Evolutionary conservation across 2,329 filamentous ascomycete genomes (phyloP), one percentile per base, ranked within the genome.

Genomic region (Microdochium nivale): DNA sequence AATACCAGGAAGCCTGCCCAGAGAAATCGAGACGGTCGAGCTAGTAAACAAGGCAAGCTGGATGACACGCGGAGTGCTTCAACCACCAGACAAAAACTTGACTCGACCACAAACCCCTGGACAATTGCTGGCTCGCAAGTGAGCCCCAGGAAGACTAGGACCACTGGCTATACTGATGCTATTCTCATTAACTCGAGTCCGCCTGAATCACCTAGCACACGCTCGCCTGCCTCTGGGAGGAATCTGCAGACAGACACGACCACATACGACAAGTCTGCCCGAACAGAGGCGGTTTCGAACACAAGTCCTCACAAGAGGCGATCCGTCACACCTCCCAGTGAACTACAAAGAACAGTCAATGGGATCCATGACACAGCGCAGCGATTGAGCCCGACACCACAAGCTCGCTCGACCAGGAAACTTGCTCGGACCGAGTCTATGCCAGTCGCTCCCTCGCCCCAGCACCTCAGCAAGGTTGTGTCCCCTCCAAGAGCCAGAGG

Each of bases 171-270:
- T 49, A 21, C 57, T 54, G 66, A 75, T 59, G 57, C 72, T 54
- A 74, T 77, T 64, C 48, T 70, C 56, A 69, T 76, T 62, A 63
- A 68, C 57, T 76, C 73, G 62, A 75, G 73, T 55, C 73, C 74
- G 49, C 56, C 62, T 62, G 52, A 62, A 55, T 67, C 69, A 56
- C 61, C 65, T 64, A 9, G 33, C 49, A 51, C 63, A 55, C 48
- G 54, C 53, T 55, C 59, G 54, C 54, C 56, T 53, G 54, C 64
- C 44, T 53, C 61, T 54, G 3, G 59, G 44, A 60, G 30, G 40
- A 43, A 9, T 2, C 23, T 19, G 7, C 11, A 43, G 25, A 47
- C 27, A 16, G 19, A 32, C 8, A 35, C 47, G 7, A 21, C 11
- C 27, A 9, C 32, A 23, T 11, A 5, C 16, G 3, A 24, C 24